phyloP scores from a whole-genome alignment of 352 stramenopile species.

The Phytophthora meadii region DNA sequence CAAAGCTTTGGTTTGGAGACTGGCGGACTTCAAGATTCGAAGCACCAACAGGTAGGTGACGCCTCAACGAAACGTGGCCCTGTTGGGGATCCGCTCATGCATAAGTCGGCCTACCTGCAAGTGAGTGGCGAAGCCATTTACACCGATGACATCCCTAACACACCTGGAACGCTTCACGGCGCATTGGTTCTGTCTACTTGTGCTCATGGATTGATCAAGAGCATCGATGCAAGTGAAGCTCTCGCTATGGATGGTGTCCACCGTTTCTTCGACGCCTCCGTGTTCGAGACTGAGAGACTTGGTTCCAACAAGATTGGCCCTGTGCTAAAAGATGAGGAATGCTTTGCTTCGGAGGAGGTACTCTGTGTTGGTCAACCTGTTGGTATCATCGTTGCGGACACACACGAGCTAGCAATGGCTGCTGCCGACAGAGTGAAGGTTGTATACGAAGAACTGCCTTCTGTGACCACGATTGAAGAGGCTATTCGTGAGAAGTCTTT shows the following conservation, averaged over 20 bases:
- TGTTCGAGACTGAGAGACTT: conserved; percentile 71
- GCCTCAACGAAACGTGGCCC: conserved; percentile 50
- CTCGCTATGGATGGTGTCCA: conserved; percentile 90
- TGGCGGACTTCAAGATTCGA: conserved; percentile 71
- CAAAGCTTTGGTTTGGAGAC: conserved; percentile 69
- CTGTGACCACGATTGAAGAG: conserved; percentile 96
- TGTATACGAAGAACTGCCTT: conserved; percentile 88
- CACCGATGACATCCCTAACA: conserved; percentile 93
- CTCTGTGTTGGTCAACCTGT: conserved; percentile 83
- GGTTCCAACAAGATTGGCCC: conserved; percentile 83
- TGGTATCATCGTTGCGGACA: conserved; percentile 85
- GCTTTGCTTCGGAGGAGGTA: conserved; percentile 78
- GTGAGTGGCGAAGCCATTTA: conserved; percentile 96
- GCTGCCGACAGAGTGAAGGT: conserved; percentile 89
- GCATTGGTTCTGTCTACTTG: conserved; percentile 92
- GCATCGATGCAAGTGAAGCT: conserved; percentile 86
- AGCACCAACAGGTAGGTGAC: conserved; percentile 58
- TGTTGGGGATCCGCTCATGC: conserved; percentile 92
- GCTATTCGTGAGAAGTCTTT: conserved; percentile 94
- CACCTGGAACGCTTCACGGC: conserved; percentile 88
- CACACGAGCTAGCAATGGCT: conserved; percentile 74
- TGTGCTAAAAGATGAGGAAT: conserved; percentile 89
- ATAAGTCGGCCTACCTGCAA: conserved; percentile 94
- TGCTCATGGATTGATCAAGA: conserved; percentile 82
- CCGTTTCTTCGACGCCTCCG: conserved; percentile 81